A percentile compares a stretch with the other conserved stretches of the same genome.
Evolutionary conservation across 163 green algal species (phyloP).

Genomic region (Chlamydomonas reinhardtii): DNA sequence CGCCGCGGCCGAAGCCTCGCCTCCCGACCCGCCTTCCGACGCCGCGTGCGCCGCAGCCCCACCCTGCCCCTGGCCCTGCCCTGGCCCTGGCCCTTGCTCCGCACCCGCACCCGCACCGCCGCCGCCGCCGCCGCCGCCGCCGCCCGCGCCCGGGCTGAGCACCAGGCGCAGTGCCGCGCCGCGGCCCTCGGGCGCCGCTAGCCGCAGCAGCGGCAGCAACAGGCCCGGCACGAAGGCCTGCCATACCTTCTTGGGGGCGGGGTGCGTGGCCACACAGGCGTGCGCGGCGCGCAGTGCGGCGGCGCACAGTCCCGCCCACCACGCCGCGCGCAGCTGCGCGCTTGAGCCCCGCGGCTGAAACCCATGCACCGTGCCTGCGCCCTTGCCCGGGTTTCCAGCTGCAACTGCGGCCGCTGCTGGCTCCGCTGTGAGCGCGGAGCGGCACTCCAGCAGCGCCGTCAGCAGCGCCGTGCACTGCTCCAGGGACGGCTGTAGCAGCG

Average conservation of each 20-base stretch:
- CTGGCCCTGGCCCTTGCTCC: background rate
- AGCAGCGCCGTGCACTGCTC: slow-evolving; percentile 21
- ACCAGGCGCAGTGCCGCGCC: background rate
- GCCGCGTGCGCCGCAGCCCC: background rate
- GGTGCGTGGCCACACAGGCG: slow-evolving; percentile 1
- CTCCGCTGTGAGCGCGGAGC: background rate
- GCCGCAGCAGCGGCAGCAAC: slow-evolving; percentile 36
- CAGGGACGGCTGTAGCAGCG: slow-evolving; percentile 16
- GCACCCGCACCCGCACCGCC: too few species aligned
- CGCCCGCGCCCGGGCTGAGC: background rate
- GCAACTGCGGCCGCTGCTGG: background rate
- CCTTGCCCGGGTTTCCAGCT: background rate
- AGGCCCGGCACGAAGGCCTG: slow-evolving; percentile 27
- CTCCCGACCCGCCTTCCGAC: background rate
- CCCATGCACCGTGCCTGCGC: background rate
- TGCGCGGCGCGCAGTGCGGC: background rate
- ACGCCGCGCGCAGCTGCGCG: background rate
- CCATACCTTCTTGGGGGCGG: slow-evolving; percentile 37
- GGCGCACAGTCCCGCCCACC: slow-evolving; percentile 10
- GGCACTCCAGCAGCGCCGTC: background rate
- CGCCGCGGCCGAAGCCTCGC: background rate
- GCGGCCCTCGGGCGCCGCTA: background rate
- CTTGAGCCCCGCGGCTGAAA: too few species aligned
- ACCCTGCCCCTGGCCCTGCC: background rate
- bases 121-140: too few species aligned